A percentile compares a stretch with the other conserved stretches of the same genome.
Evolutionary conservation across 2,329 filamentous ascomycete genomes (phyloP).

Genomic region (Dissoconium aciculare): DNA sequence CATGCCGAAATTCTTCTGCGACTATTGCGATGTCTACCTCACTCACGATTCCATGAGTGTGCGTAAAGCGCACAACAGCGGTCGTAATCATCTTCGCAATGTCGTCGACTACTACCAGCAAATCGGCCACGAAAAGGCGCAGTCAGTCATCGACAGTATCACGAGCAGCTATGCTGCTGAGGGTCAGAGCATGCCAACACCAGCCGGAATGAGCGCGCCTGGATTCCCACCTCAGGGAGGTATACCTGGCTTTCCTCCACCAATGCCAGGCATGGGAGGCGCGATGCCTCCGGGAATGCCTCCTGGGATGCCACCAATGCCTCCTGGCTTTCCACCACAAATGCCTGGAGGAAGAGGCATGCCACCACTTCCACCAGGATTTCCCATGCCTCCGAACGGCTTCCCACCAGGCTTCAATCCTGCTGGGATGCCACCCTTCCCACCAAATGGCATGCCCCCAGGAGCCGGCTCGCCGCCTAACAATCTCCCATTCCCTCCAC

Average conservation of each 20-base stretch:
- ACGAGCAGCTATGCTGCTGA: conserved; percentile 90
- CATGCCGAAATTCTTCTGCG: conserved; percentile 38
- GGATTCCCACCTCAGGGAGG: conserved; percentile 13
- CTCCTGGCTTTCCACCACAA: conserved; percentile 13
- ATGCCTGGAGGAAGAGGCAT: conserved; percentile 14
- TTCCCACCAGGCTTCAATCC: conserved; percentile 25
- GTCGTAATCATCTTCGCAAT: conserved; percentile 91
- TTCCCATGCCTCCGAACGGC: conserved; percentile 24
- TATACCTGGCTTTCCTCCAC: conserved; percentile 23
- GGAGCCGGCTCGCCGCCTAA: conserved; percentile 17
- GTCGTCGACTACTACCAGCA: conserved; percentile 98
- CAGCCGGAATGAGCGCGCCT: conserved; percentile 41
- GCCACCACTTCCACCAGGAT: conserved; percentile 22
- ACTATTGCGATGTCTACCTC: conserved; percentile 99
- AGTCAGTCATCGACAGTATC: conserved; percentile 96
- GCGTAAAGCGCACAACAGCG: conserved; percentile 94
- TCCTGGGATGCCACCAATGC: conserved; percentile 14
- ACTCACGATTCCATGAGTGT: conserved; percentile 99
- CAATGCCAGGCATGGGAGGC: conserved; percentile 8
- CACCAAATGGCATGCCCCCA: conserved; percentile 24
- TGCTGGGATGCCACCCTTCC: conserved; percentile 22
- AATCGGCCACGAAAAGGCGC: conserved; percentile 96
- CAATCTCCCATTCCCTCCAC: conserved; percentile 18
- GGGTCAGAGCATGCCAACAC: conserved; percentile 75
- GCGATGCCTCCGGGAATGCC: conserved; percentile 13